A percentile compares a stretch with the other conserved stretches of the same genome.
phyloP scores from a whole-genome alignment of 1,284 basidiomycete species.

The Thecaphora thlaspeos region DNA sequence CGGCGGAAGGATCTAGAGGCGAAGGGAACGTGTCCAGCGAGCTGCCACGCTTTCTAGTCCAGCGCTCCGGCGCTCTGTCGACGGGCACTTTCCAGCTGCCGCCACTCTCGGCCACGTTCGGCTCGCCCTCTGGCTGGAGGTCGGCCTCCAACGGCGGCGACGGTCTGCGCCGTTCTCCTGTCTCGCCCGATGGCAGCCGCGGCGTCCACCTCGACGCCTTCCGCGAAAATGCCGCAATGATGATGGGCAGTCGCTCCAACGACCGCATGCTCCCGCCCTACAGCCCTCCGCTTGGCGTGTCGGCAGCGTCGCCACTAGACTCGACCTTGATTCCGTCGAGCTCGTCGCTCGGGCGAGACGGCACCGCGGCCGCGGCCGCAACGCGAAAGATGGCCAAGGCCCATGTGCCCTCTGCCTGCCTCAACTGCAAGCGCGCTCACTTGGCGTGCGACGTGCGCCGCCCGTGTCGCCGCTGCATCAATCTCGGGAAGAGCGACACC shows the following conservation, averaged over 20 bases:
- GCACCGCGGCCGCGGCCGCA: conserved; percentile 6
- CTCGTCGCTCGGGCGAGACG: conserved; percentile 6
- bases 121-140: conserved; percentile 18
- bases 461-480: conserved; percentile 44
- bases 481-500: conserved; percentile 45
- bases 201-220: conserved; percentile 6
- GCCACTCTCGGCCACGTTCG: conserved; percentile 21
- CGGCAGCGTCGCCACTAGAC: neutral
- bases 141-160: conserved; percentile 5
- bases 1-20: no score
- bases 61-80: conserved; percentile 4
- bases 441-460: conserved; percentile 44
- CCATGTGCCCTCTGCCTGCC: conserved; percentile 43
- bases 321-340: neutral
- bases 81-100: conserved; percentile 24
- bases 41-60: conserved; percentile 23
- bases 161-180: neutral
- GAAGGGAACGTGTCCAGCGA: conserved; percentile 26
- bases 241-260: conserved; percentile 6
- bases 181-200: conserved; percentile 1
- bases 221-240: conserved; percentile 5
- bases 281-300: conserved; percentile 12
- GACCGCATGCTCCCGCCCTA: conserved; percentile 13
- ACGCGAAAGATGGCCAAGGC: conserved; percentile 38
- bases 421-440: conserved; percentile 49